Base-by-base conservation (phyloP, 176 grass and related monocot species). In the Canna indica region DNA sequence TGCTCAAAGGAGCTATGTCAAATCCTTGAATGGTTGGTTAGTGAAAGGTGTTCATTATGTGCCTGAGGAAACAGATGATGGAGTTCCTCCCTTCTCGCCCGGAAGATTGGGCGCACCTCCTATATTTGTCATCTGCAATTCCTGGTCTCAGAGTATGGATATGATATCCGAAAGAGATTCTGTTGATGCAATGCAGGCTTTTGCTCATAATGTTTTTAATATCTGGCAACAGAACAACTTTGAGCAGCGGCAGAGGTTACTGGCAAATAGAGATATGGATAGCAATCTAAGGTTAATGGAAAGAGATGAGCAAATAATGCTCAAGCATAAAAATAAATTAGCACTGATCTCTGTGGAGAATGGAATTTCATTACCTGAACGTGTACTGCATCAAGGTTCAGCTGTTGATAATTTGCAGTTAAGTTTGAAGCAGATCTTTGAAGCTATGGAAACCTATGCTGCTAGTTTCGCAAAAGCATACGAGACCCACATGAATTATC, bases 21-120 rank as follows among this genome's bases (percentile, higher is more conserved):
- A 77, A 78, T 70, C 78, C 48, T 61, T 96, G 34, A 96, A 91
- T 44, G 75, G 70, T 2, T 96, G 91, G 91, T 85, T 96, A 5
- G 81, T 79, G 63, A 88, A 47, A 31, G 91, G 85, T 36, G 47
- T 96, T 28, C 59, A 82, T 48, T 88, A 88, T 63, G 76, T 78
- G 22, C 85, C 83, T 3, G 88, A 96, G 79, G 81, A 79, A 20
- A 91, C 88, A 3, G 85, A 86, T 42, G 91, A 88, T 36, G 88
- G 85, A 22, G 58, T 47, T 30, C 70, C 76, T 47, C 91, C 88
- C 0, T 96, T 88, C 20, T 91, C 91, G 53, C 91, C 85, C 7
- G 81, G 83, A 27, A 75, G 75, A 42, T 64, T 96, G 80, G 91
- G 91, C 46, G 83, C 86, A 31, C 69, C 91, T 47, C 88, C 83